These are phyloP conservation scores for Ophiocordyceps australis DNA, from an alignment of 2,329 filamentous ascomycete species.

Conservation along the genomic window DNA sequence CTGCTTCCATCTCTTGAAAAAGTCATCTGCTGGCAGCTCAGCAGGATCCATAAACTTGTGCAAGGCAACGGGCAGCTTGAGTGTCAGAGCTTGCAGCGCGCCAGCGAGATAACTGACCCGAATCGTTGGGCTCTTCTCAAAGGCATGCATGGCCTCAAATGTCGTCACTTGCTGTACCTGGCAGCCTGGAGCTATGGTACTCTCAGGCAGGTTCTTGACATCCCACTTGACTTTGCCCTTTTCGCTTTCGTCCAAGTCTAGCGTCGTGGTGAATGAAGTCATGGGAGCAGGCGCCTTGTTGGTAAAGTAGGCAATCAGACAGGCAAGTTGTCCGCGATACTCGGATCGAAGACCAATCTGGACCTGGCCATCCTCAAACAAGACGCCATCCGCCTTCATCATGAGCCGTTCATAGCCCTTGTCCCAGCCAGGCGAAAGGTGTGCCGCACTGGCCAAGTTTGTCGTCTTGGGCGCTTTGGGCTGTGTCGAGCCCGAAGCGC, in stretches of 20 bases:
- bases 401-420: slow-evolving; percentile 71
- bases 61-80: slow-evolving; percentile 73
- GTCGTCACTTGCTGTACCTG: slow-evolving; percentile 91
- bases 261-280: slow-evolving; percentile 81
- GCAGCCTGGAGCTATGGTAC: slow-evolving; percentile 50
- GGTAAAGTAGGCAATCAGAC: slow-evolving; percentile 85
- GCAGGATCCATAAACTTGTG: slow-evolving; percentile 97
- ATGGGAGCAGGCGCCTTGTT: slow-evolving; percentile 82
- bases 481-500: slow-evolving; percentile 34
- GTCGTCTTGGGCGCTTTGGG: slow-evolving; percentile 45
- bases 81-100: slow-evolving; percentile 76
- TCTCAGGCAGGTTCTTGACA: slow-evolving; percentile 75
- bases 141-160: slow-evolving; percentile 73
- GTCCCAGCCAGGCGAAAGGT: slow-evolving; percentile 91
- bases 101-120: slow-evolving; percentile 89
- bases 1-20: slow-evolving; percentile 98
- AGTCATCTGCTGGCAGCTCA: slow-evolving; percentile 73
- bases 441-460: slow-evolving; percentile 81
- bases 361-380: slow-evolving; percentile 90
- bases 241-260: slow-evolving; percentile 59
- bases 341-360: slow-evolving; percentile 86
- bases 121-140: slow-evolving; percentile 74
- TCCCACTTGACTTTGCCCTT: slow-evolving; percentile 61
- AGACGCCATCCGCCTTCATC: slow-evolving; percentile 62
- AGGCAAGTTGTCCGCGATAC: slow-evolving; percentile 89